A percentile compares a stretch with the other conserved stretches of the same genome.
Conservation (phyloP, 352 stramenopile species). For the Thalassiosira hispida region DNA sequence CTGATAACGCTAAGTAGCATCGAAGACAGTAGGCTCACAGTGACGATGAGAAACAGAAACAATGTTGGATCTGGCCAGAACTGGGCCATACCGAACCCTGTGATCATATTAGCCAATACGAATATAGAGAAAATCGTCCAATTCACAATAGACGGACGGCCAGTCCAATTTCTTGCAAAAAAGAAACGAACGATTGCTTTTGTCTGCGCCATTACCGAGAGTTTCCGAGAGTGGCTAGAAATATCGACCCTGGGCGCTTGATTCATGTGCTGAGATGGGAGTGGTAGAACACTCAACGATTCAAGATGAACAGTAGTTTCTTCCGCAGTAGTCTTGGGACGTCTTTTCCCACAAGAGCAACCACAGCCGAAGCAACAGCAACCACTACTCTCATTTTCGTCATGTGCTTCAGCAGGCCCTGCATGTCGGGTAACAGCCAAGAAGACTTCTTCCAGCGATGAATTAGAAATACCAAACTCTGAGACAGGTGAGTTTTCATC, state of each 20-base stretch:
- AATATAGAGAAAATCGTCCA: conserved; percentile 35
- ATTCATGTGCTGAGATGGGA: conserved; percentile 11
- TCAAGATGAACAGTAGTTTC: neutral
- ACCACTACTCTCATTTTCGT: conserved; percentile 13
- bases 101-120: neutral
- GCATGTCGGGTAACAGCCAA: conserved; percentile 57
- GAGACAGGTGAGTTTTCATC: conserved; percentile 45
- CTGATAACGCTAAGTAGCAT: conserved; percentile 56
- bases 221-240: conserved; percentile 18
- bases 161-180: conserved; percentile 40
- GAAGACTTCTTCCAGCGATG: conserved; percentile 78
- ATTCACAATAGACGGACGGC: conserved; percentile 39
- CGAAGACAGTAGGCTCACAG: conserved; percentile 45
- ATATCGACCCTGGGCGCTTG: conserved; percentile 31
- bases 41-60: conserved; percentile 20
- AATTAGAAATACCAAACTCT: conserved; percentile 77
- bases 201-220: conserved; percentile 42
- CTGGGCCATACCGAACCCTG: conserved; percentile 34
- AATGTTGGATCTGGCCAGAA: neutral
- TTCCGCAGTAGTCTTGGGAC: neutral
- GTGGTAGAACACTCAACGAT: neutral
- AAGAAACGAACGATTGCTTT: conserved; percentile 38
- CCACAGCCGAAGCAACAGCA: conserved; percentile 23
- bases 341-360: conserved; percentile 14
- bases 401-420: conserved; percentile 6